Evolutionary conservation across 305 asterid genomes (phyloP).

Genomic region (Lippia alba): DNA sequence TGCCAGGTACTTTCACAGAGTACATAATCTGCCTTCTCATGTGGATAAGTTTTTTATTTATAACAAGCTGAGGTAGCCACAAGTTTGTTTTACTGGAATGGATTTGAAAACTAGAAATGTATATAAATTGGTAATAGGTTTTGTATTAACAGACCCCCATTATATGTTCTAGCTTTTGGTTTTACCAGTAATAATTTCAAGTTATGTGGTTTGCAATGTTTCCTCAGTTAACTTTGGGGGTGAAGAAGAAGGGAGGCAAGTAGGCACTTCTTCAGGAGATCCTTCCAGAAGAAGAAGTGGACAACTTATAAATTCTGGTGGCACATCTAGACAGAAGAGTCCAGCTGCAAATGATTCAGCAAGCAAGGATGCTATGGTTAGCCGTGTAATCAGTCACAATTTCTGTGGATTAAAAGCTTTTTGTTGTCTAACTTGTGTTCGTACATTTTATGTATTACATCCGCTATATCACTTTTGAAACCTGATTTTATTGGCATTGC

Average conservation of each 20-base stretch:
- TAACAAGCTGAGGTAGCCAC: too few species aligned
- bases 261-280: slow-evolving; percentile 63
- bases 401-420: slow-evolving; percentile 21
- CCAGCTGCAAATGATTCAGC: slow-evolving; percentile 78
- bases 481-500: slow-evolving; percentile 1
- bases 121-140: too few species aligned
- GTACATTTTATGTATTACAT: slow-evolving; percentile 18
- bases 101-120: too few species aligned
- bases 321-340: slow-evolving; percentile 68
- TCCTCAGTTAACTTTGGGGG: slow-evolving; percentile 49
- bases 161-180: neutral
- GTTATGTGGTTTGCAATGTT: slow-evolving; percentile 27
- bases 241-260: slow-evolving; percentile 74
- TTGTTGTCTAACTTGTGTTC: slow-evolving; percentile 13
- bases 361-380: slow-evolving; percentile 90
- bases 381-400: slow-evolving; percentile 37
- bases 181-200: neutral
- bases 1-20: slow-evolving; percentile 52
- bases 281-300: slow-evolving; percentile 72
- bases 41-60: neutral
- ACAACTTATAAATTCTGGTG: slow-evolving; percentile 56
- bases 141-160: too few species aligned
- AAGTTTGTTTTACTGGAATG: too few species aligned
- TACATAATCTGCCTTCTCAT: slow-evolving; percentile 4
- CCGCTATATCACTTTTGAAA: slow-evolving; percentile 2